Evolutionary conservation across 2,329 filamentous ascomycete genomes (phyloP).

Genomic region (Arthrobotrys pseudoclavata): DNA sequence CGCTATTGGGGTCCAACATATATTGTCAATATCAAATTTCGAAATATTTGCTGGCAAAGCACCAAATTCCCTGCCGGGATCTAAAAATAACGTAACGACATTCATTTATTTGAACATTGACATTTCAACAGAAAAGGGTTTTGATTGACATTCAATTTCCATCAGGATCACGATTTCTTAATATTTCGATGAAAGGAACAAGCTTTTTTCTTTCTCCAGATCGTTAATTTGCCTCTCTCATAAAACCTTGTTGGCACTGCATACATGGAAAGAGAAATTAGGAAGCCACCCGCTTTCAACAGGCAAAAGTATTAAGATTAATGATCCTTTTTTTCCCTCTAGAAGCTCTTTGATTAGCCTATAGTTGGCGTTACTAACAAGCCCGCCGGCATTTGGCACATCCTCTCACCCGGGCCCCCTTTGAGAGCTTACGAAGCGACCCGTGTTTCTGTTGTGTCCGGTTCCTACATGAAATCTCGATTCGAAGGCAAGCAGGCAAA

Average conservation of each 20-base stretch:
- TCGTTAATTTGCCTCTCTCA: constrained; percentile 38
- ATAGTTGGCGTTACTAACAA: constrained; percentile 29
- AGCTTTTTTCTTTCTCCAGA: constrained; percentile 28
- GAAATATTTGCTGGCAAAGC: constrained; percentile 34
- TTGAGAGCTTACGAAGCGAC: constrained; percentile 35
- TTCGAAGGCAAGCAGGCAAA: constrained; percentile 38
- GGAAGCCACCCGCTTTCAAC: constrained; percentile 20
- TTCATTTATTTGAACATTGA: constrained; percentile 46
- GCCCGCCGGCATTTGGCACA: constrained; percentile 11
- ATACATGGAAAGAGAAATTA: constrained; percentile 40
- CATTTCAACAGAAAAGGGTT: constrained; percentile 43
- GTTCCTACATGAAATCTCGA: constrained; percentile 23
- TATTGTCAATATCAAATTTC: constrained; percentile 45
- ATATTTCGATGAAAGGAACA: constrained; percentile 18
- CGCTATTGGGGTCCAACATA: constrained; percentile 26
- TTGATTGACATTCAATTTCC: constrained; percentile 52
- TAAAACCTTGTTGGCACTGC: constrained; percentile 36
- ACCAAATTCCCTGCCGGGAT: constrained; percentile 24
- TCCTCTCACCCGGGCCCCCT: constrained; percentile 20
- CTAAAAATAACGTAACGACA: constrained; percentile 57
- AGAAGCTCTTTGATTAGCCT: constrained; percentile 37
- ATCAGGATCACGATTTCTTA: constrained; percentile 31
- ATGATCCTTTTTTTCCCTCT: constrained; percentile 40
- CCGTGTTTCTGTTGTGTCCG: constrained; percentile 28
- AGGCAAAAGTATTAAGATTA: constrained; percentile 59